Base-by-base conservation (phyloP, 306 rosid genomes). In the Rubus parviflorus region DNA sequence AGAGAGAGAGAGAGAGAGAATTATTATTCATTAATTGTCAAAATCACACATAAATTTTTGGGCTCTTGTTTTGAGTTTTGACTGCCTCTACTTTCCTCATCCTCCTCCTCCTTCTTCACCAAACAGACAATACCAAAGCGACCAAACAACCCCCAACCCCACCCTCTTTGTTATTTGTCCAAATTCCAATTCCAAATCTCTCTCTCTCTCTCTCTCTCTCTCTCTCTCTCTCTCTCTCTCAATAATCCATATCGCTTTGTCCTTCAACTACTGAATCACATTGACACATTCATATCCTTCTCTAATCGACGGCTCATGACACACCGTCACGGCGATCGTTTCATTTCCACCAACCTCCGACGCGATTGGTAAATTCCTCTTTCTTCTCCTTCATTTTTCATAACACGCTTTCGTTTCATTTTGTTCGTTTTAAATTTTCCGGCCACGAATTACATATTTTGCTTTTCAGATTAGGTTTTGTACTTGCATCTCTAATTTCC, bases 11-110 rank as follows among this genome's bases (percentile, higher is more conserved):
- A 74, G 12, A 61, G 14, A 54, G 41, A 51, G 23, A 58, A 17
- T 37, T 61, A 30, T 30, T 30, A 30, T 30, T 30, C 35, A 30
- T 30, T 30, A 30, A 30, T 30, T 30, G 35, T 30, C 35, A 20
- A 67, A 74, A 72, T 23, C 60, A 43, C 9, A 48, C 76, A 45
- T 40, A 10, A 76, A 75, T 77, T 65, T 48, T 61, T 67, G 80
- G 80, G 76, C 81, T 77, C 78, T 40, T 78, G 48, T 54, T 38
- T 72, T 53, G 38, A 53, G 51, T 53, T 53, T 88, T 86, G 90
- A 89, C 89, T 51, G 81, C 57, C 68, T 53, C 68, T 53, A 4
- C 37, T 19, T 42, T 5, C 40, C 22, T 16, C n/a, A n/a, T n/a
- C 3, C 30, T 9, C 10, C 41, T 4, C 23, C 16, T n/a, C 16